Base-by-base conservation (phyloP, 441 rosid genomes). In the Pelargonium fulgidum region DNA sequence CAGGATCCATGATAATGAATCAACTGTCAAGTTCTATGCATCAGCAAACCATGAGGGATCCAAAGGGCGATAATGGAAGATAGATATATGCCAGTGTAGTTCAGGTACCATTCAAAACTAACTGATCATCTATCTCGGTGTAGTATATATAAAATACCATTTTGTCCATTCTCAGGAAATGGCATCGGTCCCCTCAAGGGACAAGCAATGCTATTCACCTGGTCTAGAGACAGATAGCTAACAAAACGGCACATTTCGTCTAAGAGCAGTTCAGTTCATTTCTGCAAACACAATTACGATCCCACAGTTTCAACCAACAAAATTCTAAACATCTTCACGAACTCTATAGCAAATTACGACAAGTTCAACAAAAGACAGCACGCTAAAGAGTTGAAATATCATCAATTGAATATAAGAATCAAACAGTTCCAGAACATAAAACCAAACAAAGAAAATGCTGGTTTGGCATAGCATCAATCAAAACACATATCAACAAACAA, bases 381-480 rank as follows among this genome's bases (percentile, higher is more conserved):
- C 62, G 68, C 19, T 56, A 17, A 19, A 9, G 26, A 56, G 62
- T 54, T 22, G 22, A 56, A 19, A 14, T 10, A 22, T 56, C 62
- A 56, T 56, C 5, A 56, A 59, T 4, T 9, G 45, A 3, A 47
- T 3, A 33, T 17, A 16, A 22, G 54, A 19, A 74, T 65, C 66
- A 65, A 62, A 68, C 62, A 69, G 26, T 61, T 61, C 59, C 17
- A 16, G 58, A 64, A 44, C 26, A 62, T 47, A 36, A 36, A 33
- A 29, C 14, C 50, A 71, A 13, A 62, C 33, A 54, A 48, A 50
- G 14, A 50, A 67, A 19, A 29, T 20, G 45, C 62, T 36, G 64
- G 59, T 5, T 52, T 24, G 72, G 62, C 75, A 72, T 69, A 29
- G 58, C 68, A 75, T 33, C 66, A 4, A 14, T 14, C 47, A 68